These are phyloP conservation scores for Puccinia triticina DNA, from an alignment of 1,284 basidiomycete species.

Conservation along the genomic window DNA sequence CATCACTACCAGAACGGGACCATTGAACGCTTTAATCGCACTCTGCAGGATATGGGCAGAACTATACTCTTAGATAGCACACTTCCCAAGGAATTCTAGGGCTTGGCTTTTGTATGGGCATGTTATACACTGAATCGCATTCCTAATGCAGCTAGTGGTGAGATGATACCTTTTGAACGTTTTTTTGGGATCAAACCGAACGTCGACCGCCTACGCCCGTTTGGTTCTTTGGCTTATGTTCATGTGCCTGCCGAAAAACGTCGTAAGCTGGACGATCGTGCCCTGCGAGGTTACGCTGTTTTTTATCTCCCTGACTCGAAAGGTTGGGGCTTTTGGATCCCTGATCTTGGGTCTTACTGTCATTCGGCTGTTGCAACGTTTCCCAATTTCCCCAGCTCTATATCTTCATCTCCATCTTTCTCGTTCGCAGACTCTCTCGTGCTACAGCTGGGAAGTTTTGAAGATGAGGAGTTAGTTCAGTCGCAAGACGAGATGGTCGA, in stretches of 20 bases:
- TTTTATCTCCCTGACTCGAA: background rate
- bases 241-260: constrained; percentile 28
- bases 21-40: too few species aligned
- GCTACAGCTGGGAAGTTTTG: too few species aligned
- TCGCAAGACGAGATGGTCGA: too few species aligned
- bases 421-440: too few species aligned
- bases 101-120: background rate
- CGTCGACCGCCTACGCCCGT: background rate
- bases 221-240: background rate
- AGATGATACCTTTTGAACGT: background rate
- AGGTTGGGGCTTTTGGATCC: constrained; percentile 29
- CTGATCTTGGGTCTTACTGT: background rate
- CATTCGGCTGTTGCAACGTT: background rate
- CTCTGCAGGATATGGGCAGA: too few species aligned
- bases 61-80: too few species aligned
- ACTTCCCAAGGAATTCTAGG: background rate
- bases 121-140: constrained; percentile 12
- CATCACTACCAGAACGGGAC: background rate
- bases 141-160: constrained; percentile 1
- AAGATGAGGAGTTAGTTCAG: too few species aligned
- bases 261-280: constrained; percentile 9
- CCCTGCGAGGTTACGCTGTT: background rate
- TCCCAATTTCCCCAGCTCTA: background rate
- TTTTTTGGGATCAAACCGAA: background rate
- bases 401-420: too few species aligned